A percentile compares a stretch with the other conserved stretches of the same genome.
These are phyloP conservation scores for Caryopteris hybrid DNA, from an alignment of 305 asterid genomes.

Conservation along the genomic window DNA sequence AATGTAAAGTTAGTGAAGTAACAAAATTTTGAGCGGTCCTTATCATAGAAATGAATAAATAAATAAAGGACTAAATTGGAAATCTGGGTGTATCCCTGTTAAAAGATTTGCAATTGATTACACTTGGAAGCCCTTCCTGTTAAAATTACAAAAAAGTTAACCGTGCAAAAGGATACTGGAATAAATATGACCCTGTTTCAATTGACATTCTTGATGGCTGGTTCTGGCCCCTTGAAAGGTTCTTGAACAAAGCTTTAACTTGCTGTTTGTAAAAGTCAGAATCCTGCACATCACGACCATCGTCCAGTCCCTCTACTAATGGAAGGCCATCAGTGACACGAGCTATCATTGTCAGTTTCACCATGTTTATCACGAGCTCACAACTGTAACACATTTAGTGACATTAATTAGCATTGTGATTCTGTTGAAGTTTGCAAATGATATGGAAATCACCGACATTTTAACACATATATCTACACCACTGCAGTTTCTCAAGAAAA, in stretches of 20 bases:
- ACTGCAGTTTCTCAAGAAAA: neutral
- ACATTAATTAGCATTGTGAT: neutral
- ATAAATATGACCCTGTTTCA: conserved; percentile 84
- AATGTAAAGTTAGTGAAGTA: neutral
- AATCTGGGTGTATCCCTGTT: neutral
- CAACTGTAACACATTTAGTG: conserved; percentile 26
- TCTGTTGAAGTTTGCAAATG: neutral
- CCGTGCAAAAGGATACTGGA: conserved; percentile 65
- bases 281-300: conserved; percentile 86
- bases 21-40: too few species aligned
- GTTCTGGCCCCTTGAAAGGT: conserved; percentile 82
- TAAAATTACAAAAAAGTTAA: conserved; percentile 2
- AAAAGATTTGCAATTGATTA: neutral
- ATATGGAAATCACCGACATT: neutral
- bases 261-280: conserved; percentile 84
- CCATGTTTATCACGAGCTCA: conserved; percentile 56
- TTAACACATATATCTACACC: neutral
- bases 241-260: conserved; percentile 81
- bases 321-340: conserved; percentile 97
- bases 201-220: conserved; percentile 94
- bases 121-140: neutral
- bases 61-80: neutral
- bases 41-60: too few species aligned
- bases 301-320: conserved; percentile 86
- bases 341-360: conserved; percentile 90